These are phyloP conservation scores for Teratosphaeria nubilosa DNA, from an alignment of 2,329 filamentous ascomycete genomes.

Conservation along the genomic window DNA sequence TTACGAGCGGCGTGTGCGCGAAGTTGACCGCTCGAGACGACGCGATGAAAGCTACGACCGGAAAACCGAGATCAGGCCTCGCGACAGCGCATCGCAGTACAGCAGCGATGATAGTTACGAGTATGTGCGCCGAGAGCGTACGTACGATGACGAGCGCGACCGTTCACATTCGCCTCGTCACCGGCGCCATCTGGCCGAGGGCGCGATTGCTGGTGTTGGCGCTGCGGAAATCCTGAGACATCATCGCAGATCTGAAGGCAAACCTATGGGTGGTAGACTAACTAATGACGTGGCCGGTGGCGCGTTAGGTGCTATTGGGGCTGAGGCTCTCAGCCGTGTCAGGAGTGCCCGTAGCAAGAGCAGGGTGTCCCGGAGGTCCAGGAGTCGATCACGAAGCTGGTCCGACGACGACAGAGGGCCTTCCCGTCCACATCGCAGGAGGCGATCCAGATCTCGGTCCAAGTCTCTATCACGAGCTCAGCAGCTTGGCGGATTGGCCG, in stretches of 20 bases:
- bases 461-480: conserved; percentile 34
- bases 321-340: conserved; percentile 45
- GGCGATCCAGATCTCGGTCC: conserved; percentile 34
- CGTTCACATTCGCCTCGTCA: conserved; percentile 33
- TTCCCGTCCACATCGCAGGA: conserved; percentile 22
- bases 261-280: conserved; percentile 41
- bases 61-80: conserved; percentile 38
- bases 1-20: conserved; percentile 47
- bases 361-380: conserved; percentile 13
- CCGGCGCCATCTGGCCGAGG: conserved; percentile 50
- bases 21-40: conserved; percentile 41
- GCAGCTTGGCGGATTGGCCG: conserved; percentile 48
- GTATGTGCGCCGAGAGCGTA: conserved; percentile 42
- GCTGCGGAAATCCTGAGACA: conserved; percentile 51
- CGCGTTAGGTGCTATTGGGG: conserved; percentile 51
- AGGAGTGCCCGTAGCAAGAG: conserved; percentile 26
- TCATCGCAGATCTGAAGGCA: conserved; percentile 46
- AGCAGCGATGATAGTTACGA: conserved; percentile 55
- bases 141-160: conserved; percentile 27
- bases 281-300: conserved; percentile 50
- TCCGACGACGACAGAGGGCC: conserved; percentile 14
- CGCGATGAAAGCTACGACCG: conserved; percentile 32
- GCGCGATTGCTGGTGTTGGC: conserved; percentile 49
- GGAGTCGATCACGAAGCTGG: conserved; percentile 5
- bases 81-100: conserved; percentile 44